Percentiles rank a stretch among this genome's conserved stretches.
Evolutionary conservation across 1,139 yeast species (phyloP).

Genomic region (Pichia sorboxylosa): DNA sequence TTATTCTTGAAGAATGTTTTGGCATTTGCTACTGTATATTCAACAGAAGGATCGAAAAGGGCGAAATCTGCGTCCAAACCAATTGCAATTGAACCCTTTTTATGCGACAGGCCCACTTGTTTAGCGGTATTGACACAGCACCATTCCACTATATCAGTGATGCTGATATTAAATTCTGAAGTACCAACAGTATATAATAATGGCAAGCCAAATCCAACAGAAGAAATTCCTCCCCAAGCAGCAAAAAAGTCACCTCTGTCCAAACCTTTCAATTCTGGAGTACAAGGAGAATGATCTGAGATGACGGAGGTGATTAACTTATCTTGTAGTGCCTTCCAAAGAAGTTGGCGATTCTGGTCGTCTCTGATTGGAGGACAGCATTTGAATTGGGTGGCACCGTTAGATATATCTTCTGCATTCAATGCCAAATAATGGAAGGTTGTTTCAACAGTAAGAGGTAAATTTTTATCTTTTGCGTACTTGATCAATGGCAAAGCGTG

Average conservation of each 20-base stretch:
- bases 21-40: constrained; percentile 45
- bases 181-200: constrained; percentile 66
- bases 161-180: constrained; percentile 36
- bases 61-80: constrained; percentile 87
- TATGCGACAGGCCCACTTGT: constrained; percentile 67
- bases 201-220: constrained; percentile 85
- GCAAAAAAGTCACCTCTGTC: constrained; percentile 77
- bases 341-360: constrained; percentile 50
- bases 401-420: constrained; percentile 63
- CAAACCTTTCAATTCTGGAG: constrained; percentile 76
- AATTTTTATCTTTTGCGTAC: constrained; percentile 45
- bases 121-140: constrained; percentile 73
- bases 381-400: constrained; percentile 70
- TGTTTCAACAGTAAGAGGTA: constrained; percentile 73
- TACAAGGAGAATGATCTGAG: constrained; percentile 92
- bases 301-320: constrained; percentile 76
- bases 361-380: constrained; percentile 93
- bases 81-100: constrained; percentile 56
- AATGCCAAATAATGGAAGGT: constrained; percentile 84
- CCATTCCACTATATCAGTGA: constrained; percentile 63
- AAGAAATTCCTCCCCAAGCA: constrained; percentile 97
- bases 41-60: constrained; percentile 56
- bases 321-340: constrained; percentile 66
- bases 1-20: constrained; percentile 71
- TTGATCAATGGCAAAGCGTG: constrained; percentile 65